Conservation (phyloP, 768 basidiomycete species). For the Daedalea quercina region DNA sequence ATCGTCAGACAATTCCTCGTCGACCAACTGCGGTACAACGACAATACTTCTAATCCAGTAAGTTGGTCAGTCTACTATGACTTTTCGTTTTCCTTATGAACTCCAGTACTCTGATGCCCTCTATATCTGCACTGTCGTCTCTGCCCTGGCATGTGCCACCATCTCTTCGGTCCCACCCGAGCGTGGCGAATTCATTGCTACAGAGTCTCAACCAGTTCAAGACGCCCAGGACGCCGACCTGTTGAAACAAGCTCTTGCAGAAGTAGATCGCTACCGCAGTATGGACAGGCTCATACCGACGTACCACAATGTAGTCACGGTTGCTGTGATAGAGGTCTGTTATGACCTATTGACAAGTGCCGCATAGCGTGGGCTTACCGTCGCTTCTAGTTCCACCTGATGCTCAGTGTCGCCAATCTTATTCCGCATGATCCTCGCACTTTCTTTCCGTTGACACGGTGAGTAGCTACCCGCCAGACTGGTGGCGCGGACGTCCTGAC, state of each 20-base stretch:
- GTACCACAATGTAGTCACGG: slow-evolving; percentile 87
- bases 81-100: background rate
- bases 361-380: slow-evolving; percentile 3
- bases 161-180: slow-evolving; percentile 75
- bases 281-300: slow-evolving; percentile 96
- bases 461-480: slow-evolving; percentile 15
- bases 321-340: slow-evolving; percentile 83
- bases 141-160: slow-evolving; percentile 72
- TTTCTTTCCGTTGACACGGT: slow-evolving; percentile 90
- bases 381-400: slow-evolving; percentile 61
- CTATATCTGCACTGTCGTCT: slow-evolving; percentile 83
- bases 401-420: slow-evolving; percentile 69
- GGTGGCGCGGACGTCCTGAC: background rate
- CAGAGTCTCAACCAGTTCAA: slow-evolving; percentile 60
- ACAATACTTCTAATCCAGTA: slow-evolving; percentile 87
- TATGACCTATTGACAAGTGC: background rate
- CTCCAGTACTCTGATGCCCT: slow-evolving; percentile 85
- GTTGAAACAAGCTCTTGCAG: slow-evolving; percentile 66
- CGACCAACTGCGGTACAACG: slow-evolving; percentile 91
- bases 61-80: slow-evolving; percentile 22
- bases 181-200: slow-evolving; percentile 67
- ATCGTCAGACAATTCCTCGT: slow-evolving; percentile 85
- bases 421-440: slow-evolving; percentile 69
- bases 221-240: slow-evolving; percentile 64
- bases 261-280: slow-evolving; percentile 87